Evolutionary conservation across 2,329 filamentous ascomycete species (phyloP).

Genomic region (Metarhizium rileyi): DNA sequence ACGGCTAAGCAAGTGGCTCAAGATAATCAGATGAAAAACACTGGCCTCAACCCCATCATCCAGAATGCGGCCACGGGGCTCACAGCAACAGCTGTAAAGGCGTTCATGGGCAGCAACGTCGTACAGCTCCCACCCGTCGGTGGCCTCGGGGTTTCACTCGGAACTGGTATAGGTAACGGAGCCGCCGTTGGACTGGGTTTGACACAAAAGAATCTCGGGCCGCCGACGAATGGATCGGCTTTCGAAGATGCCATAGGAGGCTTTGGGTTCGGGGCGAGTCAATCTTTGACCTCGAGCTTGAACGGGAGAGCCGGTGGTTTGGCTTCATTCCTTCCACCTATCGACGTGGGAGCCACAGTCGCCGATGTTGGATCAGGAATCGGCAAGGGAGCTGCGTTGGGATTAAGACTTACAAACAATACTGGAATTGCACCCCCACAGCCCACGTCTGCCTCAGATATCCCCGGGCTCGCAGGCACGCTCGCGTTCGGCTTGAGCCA

Average conservation of each 20-base stretch:
- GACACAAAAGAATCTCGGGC: constrained; percentile 7
- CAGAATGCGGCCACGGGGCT: constrained; percentile 21
- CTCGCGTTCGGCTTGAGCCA: constrained; percentile 4
- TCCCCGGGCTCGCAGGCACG: constrained; percentile 2
- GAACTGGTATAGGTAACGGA: constrained; percentile 15
- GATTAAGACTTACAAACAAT: constrained; percentile 5
- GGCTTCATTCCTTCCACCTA: constrained; percentile 4
- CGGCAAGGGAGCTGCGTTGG: constrained; percentile 2
- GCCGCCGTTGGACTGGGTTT: constrained; percentile 15
- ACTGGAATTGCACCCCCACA: neutral
- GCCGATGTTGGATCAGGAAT: constrained; percentile 2
- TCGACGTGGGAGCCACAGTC: constrained; percentile 4
- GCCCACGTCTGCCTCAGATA: constrained; percentile 2
- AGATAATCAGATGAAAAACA: constrained; percentile 19
- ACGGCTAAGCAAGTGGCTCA: constrained; percentile 13
- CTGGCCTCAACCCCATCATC: constrained; percentile 19
- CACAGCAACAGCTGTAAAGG: constrained; percentile 16
- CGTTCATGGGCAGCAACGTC: constrained; percentile 12
- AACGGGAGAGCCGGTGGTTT: constrained; percentile 10
- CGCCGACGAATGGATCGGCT: constrained; percentile 12
- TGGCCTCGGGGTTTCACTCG: constrained; percentile 13
- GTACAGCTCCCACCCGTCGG: constrained; percentile 10
- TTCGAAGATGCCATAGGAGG: constrained; percentile 14
- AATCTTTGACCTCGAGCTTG: constrained; percentile 16
- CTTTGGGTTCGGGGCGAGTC: constrained; percentile 19